Evolutionary conservation across 345 rosid species (phyloP).

Genomic region (Rhodamnia argentea): DNA sequence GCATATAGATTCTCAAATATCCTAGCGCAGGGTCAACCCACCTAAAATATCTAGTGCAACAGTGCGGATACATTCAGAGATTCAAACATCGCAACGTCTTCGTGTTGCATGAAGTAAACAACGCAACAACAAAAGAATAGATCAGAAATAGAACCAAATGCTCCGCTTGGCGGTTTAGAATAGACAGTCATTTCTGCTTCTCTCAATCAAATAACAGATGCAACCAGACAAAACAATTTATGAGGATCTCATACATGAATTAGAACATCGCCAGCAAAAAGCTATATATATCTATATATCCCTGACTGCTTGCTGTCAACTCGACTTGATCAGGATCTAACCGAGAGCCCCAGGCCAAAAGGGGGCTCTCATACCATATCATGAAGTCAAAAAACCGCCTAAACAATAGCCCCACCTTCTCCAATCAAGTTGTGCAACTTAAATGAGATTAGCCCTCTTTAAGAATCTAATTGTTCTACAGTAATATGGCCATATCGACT

Average conservation of each 20-base stretch:
- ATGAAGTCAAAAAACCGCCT: not conserved
- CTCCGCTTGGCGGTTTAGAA: not conserved
- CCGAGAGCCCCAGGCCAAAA: constrained; percentile 13
- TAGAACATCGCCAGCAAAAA: not conserved
- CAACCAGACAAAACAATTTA: not conserved
- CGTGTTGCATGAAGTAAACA: not conserved
- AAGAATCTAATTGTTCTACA: constrained; percentile 91
- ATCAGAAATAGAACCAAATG: not conserved
- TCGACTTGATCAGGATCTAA: constrained; percentile 1
- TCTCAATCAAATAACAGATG: not conserved
- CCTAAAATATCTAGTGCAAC: not conserved
- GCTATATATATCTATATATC: not conserved
- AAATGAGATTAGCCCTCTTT: constrained; percentile 82
- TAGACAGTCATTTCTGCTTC: not conserved
- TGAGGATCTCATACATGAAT: not conserved
- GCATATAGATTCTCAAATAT: not conserved
- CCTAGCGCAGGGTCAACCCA: not conserved
- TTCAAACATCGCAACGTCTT: not conserved
- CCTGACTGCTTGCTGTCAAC: constrained; percentile 1
- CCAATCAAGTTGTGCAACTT: constrained; percentile 1
- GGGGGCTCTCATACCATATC: constrained; percentile 9
- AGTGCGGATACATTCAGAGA: not conserved
- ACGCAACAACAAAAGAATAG: not conserved
- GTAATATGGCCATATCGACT: constrained; percentile 89
- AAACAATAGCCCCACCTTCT: not conserved